A percentile compares a stretch with the other conserved stretches of the same genome.
Conservation (phyloP, 164 flowering plant genomes). For the Santalum album region DNA sequence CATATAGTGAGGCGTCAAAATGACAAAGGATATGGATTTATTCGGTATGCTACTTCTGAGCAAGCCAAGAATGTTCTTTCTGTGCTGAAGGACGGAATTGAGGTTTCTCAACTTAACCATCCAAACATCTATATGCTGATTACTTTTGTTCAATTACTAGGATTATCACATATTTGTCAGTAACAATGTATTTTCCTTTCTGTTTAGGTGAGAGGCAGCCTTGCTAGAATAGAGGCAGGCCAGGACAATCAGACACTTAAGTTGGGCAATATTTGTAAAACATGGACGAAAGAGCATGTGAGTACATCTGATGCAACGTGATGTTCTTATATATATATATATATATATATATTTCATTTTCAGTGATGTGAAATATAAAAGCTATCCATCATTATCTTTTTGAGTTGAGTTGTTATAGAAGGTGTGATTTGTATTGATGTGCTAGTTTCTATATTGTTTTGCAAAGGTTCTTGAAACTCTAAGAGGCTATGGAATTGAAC, state of each 20-base stretch:
- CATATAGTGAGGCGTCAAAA: slow-evolving; percentile 26
- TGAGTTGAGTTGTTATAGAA: too few relatives aligned
- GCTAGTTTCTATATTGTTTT: slow-evolving; percentile 6
- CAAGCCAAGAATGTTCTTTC: slow-evolving; percentile 32
- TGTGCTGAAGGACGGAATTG: slow-evolving; percentile 33
- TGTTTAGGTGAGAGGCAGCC: slow-evolving; percentile 33
- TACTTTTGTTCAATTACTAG: background rate
- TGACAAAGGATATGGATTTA: slow-evolving; percentile 41
- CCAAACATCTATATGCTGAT: background rate
- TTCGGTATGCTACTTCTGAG: slow-evolving; percentile 32
- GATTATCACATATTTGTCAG: background rate
- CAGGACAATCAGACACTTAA: slow-evolving; percentile 35
- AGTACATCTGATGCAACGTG: slow-evolving; percentile 1
- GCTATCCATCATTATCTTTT: too few relatives aligned
- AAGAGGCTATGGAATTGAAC: slow-evolving; percentile 24
- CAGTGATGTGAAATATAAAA: too few relatives aligned
- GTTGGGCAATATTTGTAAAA: slow-evolving; percentile 35
- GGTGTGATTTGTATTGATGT: slow-evolving; percentile 5
- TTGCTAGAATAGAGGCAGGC: slow-evolving; percentile 26
- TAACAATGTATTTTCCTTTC: background rate
- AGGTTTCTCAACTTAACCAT: slow-evolving; percentile 16
- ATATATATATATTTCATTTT: too few relatives aligned
- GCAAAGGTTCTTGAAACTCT: slow-evolving; percentile 26
- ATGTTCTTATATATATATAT: background rate
- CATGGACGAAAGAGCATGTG: slow-evolving; percentile 35